phyloP scores from a whole-genome alignment of 345 rosid species.

The Brassica carinata region DNA sequence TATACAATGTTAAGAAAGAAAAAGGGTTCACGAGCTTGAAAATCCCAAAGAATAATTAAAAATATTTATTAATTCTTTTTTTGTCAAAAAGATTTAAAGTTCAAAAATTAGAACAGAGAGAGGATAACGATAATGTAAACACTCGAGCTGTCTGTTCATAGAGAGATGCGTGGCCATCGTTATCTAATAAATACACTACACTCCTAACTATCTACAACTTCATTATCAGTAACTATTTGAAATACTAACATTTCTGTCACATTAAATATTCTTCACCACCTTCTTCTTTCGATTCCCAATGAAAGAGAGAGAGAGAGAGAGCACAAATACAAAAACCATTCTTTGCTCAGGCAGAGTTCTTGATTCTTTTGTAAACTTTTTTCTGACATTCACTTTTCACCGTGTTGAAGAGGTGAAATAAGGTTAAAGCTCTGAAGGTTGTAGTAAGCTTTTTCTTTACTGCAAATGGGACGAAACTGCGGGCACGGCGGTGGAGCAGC shows the following conservation, averaged over 20 bases:
- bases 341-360: neutral
- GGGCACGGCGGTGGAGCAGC: neutral
- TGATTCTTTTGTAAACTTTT: slow-evolving; percentile 2
- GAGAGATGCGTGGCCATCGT: slow-evolving; percentile 35
- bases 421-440: neutral
- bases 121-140: slow-evolving; percentile 22
- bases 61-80: neutral
- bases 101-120: slow-evolving; percentile 9
- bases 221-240: slow-evolving; percentile 28
- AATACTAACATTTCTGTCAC: slow-evolving; percentile 30
- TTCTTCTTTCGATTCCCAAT: slow-evolving; percentile 40
- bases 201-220: slow-evolving; percentile 20
- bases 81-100: neutral
- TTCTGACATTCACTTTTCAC: slow-evolving; percentile 32
- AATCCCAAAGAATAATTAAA: slow-evolving; percentile 9
- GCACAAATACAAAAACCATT: slow-evolving; percentile 10
- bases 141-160: slow-evolving; percentile 36
- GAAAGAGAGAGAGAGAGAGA: slow-evolving; percentile 12
- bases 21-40: slow-evolving; percentile 33
- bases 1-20: neutral
- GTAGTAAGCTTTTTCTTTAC: slow-evolving; percentile 22
- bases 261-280: slow-evolving; percentile 41
- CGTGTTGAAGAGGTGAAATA: neutral
- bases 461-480: slow-evolving; percentile 64
- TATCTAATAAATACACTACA: slow-evolving; percentile 34